phyloP scores from a whole-genome alignment of 176 grass and related monocot genomes.

The Aegilops sharonensis region DNA sequence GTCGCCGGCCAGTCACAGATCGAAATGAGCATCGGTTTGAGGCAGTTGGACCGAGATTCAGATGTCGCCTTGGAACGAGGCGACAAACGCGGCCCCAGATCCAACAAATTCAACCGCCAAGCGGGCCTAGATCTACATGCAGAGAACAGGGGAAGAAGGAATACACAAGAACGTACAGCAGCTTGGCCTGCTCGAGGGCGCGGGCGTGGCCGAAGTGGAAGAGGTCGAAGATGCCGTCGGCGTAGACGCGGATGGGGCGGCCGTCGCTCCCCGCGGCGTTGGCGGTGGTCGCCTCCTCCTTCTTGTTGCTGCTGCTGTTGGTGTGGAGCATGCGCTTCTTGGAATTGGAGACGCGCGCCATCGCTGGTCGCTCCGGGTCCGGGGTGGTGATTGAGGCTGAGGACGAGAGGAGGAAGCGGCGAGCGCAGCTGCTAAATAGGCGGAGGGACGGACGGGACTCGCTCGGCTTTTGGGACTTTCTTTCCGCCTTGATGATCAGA shows the following conservation, averaged over 20 bases:
- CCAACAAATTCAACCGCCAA: neutral
- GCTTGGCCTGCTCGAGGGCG: slow-evolving; percentile 97
- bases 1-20: neutral
- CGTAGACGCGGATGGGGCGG: slow-evolving; percentile 78
- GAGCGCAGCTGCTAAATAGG: neutral
- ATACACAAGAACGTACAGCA: slow-evolving; percentile 35
- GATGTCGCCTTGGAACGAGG: neutral
- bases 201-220: slow-evolving; percentile 98
- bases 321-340: slow-evolving; percentile 49
- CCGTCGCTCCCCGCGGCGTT: neutral
- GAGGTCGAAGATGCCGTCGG: slow-evolving; percentile 97
- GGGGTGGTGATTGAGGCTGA: neutral
- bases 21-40: neutral
- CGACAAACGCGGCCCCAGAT: neutral
- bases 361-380: neutral
- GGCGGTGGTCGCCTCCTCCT: neutral
- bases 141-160: neutral
- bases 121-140: neutral
- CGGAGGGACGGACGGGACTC: neutral
- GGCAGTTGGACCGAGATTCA: neutral
- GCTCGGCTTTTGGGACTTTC: neutral
- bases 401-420: slow-evolving; percentile 2
- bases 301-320: neutral
- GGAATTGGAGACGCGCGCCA: slow-evolving; percentile 65
- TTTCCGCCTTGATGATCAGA: neutral